phyloP scores from a whole-genome alignment of 108 stramenopile species.

The Cyclostephanos invisitatus region DNA sequence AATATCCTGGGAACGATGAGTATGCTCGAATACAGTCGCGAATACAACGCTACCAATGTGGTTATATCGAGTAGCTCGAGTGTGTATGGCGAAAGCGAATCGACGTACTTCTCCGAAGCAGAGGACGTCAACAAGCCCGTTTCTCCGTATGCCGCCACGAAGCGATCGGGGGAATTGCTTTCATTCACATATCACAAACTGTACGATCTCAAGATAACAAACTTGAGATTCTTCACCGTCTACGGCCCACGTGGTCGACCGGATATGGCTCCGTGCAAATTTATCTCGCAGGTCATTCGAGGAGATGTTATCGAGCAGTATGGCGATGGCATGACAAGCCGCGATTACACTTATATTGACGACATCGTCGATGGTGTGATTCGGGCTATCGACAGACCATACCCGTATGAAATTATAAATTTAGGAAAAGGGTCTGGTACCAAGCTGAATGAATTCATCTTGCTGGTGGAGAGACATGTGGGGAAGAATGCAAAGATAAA shows the following conservation, averaged over 20 bases:
- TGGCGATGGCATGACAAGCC: conserved; percentile 86
- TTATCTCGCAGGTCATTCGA: conserved; percentile 64
- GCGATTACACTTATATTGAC: conserved; percentile 93
- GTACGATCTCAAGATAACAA: conserved; percentile 84
- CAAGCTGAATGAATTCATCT: conserved; percentile 82
- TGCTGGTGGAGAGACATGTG: conserved; percentile 71
- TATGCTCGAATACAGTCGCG: conserved; percentile 76
- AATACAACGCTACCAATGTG: conserved; percentile 77
- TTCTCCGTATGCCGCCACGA: conserved; percentile 88
- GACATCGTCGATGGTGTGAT: conserved; percentile 93
- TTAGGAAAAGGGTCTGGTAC: conserved; percentile 88
- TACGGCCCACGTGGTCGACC: conserved; percentile 84
- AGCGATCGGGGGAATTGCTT: conserved; percentile 90
- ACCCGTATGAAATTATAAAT: conserved; percentile 91
- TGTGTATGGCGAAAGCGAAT: conserved; percentile 91
- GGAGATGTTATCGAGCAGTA: conserved; percentile 76
- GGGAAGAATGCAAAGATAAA: conserved; percentile 82
- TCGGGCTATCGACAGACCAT: conserved; percentile 81
- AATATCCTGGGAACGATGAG: conserved; percentile 89
- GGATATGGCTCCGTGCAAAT: conserved; percentile 92
- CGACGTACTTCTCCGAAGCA: conserved; percentile 84
- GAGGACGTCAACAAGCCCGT: conserved; percentile 89
- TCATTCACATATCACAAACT: conserved; percentile 91
- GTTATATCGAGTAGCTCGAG: conserved; percentile 89
- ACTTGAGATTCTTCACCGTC: conserved; percentile 95